These are phyloP conservation scores for Amphibolis antarctica DNA, from an alignment of 106 monocot species.

Conservation along the genomic window DNA sequence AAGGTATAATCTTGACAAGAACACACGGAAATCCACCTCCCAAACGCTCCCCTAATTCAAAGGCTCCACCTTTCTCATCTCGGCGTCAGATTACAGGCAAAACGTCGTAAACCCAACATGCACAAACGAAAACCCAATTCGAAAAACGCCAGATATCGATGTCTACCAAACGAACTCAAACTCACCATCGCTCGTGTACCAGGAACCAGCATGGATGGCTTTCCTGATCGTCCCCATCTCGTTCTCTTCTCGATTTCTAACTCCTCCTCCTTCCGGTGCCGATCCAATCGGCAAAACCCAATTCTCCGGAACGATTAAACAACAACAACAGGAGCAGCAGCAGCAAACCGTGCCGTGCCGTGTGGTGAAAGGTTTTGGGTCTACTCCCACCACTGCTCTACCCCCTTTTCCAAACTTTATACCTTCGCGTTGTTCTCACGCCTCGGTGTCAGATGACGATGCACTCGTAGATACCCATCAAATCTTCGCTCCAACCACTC, in stretches of 20 bases:
- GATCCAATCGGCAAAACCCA: too few relatives aligned
- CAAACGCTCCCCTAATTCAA: not conserved
- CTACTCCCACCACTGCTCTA: not conserved
- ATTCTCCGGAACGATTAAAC: not conserved
- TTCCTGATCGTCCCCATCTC: slow-evolving; percentile 54
- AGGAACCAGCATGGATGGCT: slow-evolving; percentile 88
- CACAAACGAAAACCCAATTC: not conserved
- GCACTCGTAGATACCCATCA: too few relatives aligned
- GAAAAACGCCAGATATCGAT: not conserved
- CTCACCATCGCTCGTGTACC: slow-evolving; percentile 82
- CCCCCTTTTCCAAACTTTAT: not conserved
- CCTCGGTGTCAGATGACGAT: not conserved
- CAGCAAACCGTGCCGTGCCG: not conserved
- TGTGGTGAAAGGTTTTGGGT: too few relatives aligned
- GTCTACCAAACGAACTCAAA: not conserved
- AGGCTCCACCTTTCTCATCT: too few relatives aligned
- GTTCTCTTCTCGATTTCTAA: not conserved
- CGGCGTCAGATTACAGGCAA: too few relatives aligned
- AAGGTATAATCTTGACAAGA: not conserved
- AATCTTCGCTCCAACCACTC: too few relatives aligned
- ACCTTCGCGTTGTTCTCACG: slow-evolving; percentile 4
- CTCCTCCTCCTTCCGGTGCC: not conserved
- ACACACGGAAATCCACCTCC: not conserved
- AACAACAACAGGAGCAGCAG: not conserved
- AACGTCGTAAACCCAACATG: too few relatives aligned